Evolutionary conservation across 257 asterid species (phyloP).

Genomic region (Verbena officinalis): DNA sequence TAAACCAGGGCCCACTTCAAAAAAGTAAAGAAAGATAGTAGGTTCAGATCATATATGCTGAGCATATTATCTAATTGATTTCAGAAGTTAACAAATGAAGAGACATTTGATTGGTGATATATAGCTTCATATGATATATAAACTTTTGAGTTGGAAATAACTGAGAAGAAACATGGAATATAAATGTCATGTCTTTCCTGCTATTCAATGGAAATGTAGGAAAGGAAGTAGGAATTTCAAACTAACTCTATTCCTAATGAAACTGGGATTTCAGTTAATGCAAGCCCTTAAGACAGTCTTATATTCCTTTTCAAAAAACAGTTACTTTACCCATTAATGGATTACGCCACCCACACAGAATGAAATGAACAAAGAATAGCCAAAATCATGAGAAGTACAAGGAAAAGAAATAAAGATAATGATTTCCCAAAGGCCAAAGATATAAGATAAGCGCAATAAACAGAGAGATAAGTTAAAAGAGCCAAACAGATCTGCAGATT

Average conservation of each 20-base stretch:
- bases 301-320: constrained; percentile 10
- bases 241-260: constrained; percentile 15
- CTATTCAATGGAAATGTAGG: constrained; percentile 11
- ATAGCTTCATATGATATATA: neutral
- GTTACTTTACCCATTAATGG: neutral
- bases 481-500: constrained; percentile 35
- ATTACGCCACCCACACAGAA: neutral
- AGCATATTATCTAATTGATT: neutral
- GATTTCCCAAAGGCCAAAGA: neutral
- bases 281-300: constrained; percentile 16
- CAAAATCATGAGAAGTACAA: neutral
- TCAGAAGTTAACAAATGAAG: neutral
- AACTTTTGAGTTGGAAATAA: constrained; percentile 16
- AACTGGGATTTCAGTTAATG: constrained; percentile 22
- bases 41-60: neutral
- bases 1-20: neutral
- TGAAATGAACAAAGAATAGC: neutral
- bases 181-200: neutral
- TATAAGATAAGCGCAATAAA: constrained; percentile 13
- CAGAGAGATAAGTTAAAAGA: constrained; percentile 1
- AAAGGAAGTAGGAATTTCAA: neutral
- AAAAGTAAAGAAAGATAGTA: neutral
- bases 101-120: neutral
- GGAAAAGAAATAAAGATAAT: constrained; percentile 4
- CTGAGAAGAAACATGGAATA: neutral